Evolutionary conservation across 1,284 basidiomycete genomes (phyloP), one percentile per base, ranked within the genome.

Genomic region (Malassezia equina): DNA sequence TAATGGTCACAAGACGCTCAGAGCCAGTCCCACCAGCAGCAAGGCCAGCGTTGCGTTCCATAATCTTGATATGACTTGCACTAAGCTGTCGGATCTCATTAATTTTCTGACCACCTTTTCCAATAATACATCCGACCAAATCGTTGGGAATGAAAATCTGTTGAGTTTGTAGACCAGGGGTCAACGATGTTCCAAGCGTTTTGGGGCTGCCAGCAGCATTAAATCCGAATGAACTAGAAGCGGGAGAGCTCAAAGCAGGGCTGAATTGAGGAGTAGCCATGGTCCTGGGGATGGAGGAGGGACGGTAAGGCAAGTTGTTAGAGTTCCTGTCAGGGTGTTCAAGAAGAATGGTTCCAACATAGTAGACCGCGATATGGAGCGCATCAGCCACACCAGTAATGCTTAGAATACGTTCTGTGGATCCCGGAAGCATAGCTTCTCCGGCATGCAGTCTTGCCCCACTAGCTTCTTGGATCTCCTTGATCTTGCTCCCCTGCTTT

Each of bases 381-480:
- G 94, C 94, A 76, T 99, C 94, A n/a, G 94, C 94, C 39, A 99
- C 94, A 52, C 94, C 94, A 32, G 91, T 90, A 44, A 98, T 91
- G 63, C 89, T 94, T 54, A 99, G 80, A 23, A 98, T 89, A 11
- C 63, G 62, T 45, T 99, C 94, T 12, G 94, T 98, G n/a, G 90
- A 94, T 12, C 90, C 90, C 3, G 94, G 93, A 25, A 99, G 81
- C 90, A 98, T 94, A 40, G 90, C 86, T 76, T 98, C 94, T 66
- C 87, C 90, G 7, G 94, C 94, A 70, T 95, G 96, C 60, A 99
- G 78, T 58, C 90, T 80, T 7, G 94, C 94, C 32, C 94, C 94
- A 62, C 88, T 91, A 12, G 93, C 93, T 71, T 99, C 94, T 76
- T 99, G 94, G 67, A 99, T 99, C 78, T 99, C 94, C 79, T 96